These are phyloP conservation scores for Geotrichum macrosporum DNA, from an alignment of 1,139 yeast genomes.

Conservation along the genomic window DNA sequence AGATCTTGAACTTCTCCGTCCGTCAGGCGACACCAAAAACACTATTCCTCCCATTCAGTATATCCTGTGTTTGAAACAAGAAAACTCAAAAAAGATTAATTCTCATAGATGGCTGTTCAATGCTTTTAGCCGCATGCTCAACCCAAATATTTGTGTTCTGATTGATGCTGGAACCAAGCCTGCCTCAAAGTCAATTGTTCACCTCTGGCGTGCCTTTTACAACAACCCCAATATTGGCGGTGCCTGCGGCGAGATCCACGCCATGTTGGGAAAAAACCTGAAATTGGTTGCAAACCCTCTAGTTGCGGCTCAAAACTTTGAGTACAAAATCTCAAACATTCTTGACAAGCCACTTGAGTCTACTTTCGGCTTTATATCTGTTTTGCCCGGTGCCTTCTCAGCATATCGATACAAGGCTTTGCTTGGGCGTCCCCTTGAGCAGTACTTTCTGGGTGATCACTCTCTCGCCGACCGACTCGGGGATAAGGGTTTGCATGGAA, in stretches of 20 bases:
- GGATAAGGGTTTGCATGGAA: constrained; percentile 46
- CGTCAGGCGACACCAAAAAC: constrained; percentile 57
- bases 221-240: constrained; percentile 85
- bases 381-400: constrained; percentile 89
- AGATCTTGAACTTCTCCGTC: constrained; percentile 41
- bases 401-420: constrained; percentile 82
- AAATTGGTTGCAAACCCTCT: constrained; percentile 61
- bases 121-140: constrained; percentile 79
- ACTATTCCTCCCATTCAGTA: constrained; percentile 72
- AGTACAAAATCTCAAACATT: constrained; percentile 86
- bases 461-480: constrained; percentile 44
- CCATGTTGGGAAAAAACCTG: constrained; percentile 68
- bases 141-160: constrained; percentile 80
- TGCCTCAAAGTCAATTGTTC: constrained; percentile 69
- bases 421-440: constrained; percentile 74
- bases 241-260: constrained; percentile 90
- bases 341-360: constrained; percentile 90
- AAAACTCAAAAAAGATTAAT: constrained; percentile 86
- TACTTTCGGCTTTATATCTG: constrained; percentile 81
- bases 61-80: constrained; percentile 81
- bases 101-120: constrained; percentile 98
- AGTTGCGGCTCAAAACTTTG: constrained; percentile 90
- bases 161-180: constrained; percentile 97
- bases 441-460: constrained; percentile 91
- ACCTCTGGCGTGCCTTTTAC: constrained; percentile 87